These are phyloP conservation scores for Fragaria nilgerrensis DNA, from an alignment of 306 rosid genomes.

Conservation along the genomic window DNA sequence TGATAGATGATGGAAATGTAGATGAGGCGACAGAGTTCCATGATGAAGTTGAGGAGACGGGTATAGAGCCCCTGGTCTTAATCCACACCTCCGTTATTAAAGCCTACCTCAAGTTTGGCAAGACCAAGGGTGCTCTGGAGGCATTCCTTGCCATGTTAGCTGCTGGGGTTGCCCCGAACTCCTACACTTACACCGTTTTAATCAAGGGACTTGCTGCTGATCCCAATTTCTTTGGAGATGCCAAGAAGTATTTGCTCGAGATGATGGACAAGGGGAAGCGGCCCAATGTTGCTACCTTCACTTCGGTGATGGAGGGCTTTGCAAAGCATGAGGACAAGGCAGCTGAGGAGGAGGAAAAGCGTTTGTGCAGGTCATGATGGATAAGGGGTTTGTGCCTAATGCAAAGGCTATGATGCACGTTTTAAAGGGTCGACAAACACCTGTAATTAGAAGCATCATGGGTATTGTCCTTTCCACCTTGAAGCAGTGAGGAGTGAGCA, in stretches of 20 bases:
- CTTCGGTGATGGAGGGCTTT: constrained; percentile 52
- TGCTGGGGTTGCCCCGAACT: constrained; percentile 57
- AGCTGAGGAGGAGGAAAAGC: too few relatives aligned
- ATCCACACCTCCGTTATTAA: constrained; percentile 57
- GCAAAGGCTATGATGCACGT: constrained; percentile 53
- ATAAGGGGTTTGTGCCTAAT: constrained; percentile 23
- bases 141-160: constrained; percentile 62
- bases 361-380: too few relatives aligned
- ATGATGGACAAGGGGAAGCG: constrained; percentile 67
- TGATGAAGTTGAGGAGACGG: constrained; percentile 43
- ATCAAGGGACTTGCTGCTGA: constrained; percentile 47
- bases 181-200: constrained; percentile 61
- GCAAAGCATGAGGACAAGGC: constrained; percentile 19
- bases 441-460: neutral
- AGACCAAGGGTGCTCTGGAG: constrained; percentile 59
- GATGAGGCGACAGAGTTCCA: constrained; percentile 50
- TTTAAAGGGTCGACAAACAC: constrained; percentile 20
- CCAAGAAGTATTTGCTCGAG: constrained; percentile 49
- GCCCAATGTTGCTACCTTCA: constrained; percentile 59
- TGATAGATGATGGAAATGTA: neutral
- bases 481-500: neutral
- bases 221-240: constrained; percentile 42
- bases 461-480: neutral
- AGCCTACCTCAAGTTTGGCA: constrained; percentile 54
- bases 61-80: constrained; percentile 55